A percentile compares a stretch with the other conserved stretches of the same genome.
phyloP scores from a whole-genome alignment of 2,329 filamentous ascomycete species.

The Fusarium sp. region DNA sequence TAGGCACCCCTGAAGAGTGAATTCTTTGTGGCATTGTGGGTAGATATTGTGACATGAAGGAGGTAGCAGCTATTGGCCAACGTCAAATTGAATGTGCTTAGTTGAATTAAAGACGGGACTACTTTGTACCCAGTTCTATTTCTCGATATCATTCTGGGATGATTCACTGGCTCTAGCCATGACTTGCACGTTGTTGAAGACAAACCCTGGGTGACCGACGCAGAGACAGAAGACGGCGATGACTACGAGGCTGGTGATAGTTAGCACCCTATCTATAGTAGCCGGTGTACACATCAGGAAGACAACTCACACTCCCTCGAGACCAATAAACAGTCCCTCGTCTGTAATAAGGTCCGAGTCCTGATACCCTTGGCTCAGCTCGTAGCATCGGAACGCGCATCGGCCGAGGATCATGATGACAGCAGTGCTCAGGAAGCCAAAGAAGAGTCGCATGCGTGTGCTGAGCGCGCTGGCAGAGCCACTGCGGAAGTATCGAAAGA shows the following conservation, averaged over 20 bases:
- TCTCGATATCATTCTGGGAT: constrained; percentile 18
- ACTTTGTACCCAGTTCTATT: background rate
- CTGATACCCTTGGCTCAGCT: constrained; percentile 69
- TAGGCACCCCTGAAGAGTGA: no score
- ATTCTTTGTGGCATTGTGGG: no score
- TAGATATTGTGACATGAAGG: no score
- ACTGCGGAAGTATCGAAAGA: constrained; percentile 51
- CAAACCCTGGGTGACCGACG: constrained; percentile 52
- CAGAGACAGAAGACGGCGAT: constrained; percentile 50
- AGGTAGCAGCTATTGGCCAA: no score
- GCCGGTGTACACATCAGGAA: rapidly evolving
- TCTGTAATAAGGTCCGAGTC: constrained; percentile 61
- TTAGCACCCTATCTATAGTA: no score
- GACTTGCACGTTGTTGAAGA: constrained; percentile 28
- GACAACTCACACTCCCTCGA: constrained; percentile 59
- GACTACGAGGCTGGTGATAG: constrained; percentile 45
- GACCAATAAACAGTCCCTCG: constrained; percentile 60
- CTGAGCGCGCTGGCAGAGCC: constrained; percentile 29
- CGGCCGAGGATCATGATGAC: constrained; percentile 68
- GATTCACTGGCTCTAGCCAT: constrained; percentile 1
- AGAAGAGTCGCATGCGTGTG: constrained; percentile 53
- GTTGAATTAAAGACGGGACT: no score
- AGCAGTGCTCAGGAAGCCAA: constrained; percentile 60
- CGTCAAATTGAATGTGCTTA: no score
- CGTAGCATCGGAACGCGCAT: constrained; percentile 70